These are phyloP conservation scores for Botrytis fragariae DNA, from an alignment of 2,329 filamentous ascomycete genomes.

Conservation along the genomic window DNA sequence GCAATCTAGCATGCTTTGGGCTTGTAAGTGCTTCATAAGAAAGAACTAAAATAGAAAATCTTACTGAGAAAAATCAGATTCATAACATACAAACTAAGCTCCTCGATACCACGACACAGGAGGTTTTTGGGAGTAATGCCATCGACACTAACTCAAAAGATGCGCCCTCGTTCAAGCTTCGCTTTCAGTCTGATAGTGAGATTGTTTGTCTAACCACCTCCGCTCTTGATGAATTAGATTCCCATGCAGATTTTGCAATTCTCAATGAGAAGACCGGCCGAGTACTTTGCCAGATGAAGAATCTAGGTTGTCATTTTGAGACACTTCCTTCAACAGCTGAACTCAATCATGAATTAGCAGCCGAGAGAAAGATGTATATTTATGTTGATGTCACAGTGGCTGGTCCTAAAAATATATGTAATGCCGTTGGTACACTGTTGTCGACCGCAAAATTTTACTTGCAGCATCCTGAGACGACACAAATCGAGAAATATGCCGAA, in stretches of 20 bases:
- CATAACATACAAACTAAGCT: not conserved
- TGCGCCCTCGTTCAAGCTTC: not conserved
- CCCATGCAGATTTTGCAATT: not conserved
- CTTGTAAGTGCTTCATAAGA: not conserved
- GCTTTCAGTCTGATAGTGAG: not conserved
- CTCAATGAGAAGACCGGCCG: not conserved
- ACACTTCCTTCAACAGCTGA: not conserved
- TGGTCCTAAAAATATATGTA: not conserved
- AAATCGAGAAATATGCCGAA: constrained; percentile 4
- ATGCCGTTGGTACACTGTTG: constrained; percentile 9
- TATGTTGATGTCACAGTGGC: constrained; percentile 20
- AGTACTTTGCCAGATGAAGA: not conserved
- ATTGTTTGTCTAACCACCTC: not conserved
- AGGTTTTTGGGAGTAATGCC: not conserved
- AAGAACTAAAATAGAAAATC: not conserved
- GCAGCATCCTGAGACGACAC: not conserved
- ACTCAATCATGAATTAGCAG: not conserved
- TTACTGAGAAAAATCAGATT: not conserved
- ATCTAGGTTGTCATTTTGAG: not conserved
- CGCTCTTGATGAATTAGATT: not conserved
- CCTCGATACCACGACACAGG: not conserved
- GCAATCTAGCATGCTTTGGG: not conserved
- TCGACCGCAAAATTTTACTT: not conserved
- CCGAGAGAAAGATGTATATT: not conserved
- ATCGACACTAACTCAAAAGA: not conserved